These are phyloP conservation scores for Xylaria intraflava DNA, from an alignment of 495 filamentous ascomycete species.

Conservation along the genomic window DNA sequence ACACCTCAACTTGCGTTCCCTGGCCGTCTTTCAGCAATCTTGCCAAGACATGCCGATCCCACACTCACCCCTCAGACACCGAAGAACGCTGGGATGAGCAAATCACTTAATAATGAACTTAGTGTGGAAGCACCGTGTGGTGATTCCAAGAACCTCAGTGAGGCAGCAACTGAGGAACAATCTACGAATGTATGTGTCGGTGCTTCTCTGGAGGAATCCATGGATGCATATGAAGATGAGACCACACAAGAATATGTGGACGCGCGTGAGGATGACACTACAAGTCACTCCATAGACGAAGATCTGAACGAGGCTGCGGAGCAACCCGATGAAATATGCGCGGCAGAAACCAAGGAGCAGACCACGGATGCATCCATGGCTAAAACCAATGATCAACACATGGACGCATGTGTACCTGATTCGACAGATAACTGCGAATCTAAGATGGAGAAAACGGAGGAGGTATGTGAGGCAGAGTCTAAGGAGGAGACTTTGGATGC, in stretches of 20 bases:
- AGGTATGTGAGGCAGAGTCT: neutral
- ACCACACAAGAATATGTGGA: neutral
- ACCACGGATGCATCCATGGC: neutral
- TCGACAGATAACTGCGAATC: neutral
- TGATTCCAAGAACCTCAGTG: neutral
- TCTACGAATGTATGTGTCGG: neutral
- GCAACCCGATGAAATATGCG: neutral
- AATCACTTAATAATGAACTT: neutral
- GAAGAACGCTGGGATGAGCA: neutral
- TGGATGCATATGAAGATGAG: slow-evolving; percentile 30
- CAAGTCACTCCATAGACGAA: slow-evolving; percentile 26
- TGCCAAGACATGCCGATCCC: slow-evolving; percentile 44
- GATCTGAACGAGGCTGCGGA: slow-evolving; percentile 16
- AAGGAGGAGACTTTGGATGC: neutral
- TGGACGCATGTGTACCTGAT: neutral
- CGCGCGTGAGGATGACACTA: neutral
- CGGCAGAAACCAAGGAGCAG: neutral
- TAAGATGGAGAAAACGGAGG: slow-evolving; percentile 10
- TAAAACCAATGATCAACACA: neutral
- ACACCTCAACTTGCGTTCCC: slow-evolving; percentile 34
- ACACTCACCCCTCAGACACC: slow-evolving; percentile 19
- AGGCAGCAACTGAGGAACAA: neutral
- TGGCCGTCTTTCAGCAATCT: slow-evolving; percentile 45
- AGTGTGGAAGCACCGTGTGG: neutral
- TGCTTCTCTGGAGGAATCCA: slow-evolving; percentile 12